These are phyloP conservation scores for Inosperma sp. DNA, from an alignment of 768 basidiomycete species.

Conservation along the genomic window DNA sequence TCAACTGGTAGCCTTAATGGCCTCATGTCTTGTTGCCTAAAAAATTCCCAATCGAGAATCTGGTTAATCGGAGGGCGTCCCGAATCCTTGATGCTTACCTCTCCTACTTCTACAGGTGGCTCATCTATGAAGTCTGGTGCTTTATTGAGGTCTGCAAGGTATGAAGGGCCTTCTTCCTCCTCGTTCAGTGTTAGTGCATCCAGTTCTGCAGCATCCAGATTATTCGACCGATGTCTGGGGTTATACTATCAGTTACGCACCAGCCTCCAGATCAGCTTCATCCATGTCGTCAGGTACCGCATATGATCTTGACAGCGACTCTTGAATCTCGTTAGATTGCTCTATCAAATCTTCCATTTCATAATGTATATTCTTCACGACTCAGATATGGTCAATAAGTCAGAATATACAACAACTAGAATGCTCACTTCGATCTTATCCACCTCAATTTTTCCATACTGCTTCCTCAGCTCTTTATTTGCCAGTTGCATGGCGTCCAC, in stretches of 20 bases:
- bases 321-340: slow-evolving; percentile 97
- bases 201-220: slow-evolving; percentile 65
- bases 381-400: neutral
- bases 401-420: neutral
- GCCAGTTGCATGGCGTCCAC: slow-evolving; percentile 94
- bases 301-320: slow-evolving; percentile 88
- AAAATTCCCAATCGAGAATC: slow-evolving; percentile 9
- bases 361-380: slow-evolving; percentile 78
- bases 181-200: slow-evolving; percentile 91
- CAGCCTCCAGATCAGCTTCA: slow-evolving; percentile 95
- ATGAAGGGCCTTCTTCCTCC: slow-evolving; percentile 87
- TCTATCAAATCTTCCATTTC: slow-evolving; percentile 98
- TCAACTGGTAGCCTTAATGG: slow-evolving; percentile 49
- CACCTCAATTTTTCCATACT: slow-evolving; percentile 95
- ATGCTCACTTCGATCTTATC: slow-evolving; percentile 92
- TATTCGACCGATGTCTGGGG: neutral
- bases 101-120: slow-evolving; percentile 63
- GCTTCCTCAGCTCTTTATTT: slow-evolving; percentile 94
- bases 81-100: too few species aligned
- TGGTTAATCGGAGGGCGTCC: too few species aligned
- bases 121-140: slow-evolving; percentile 92
- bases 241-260: slow-evolving; percentile 38
- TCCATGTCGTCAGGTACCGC: slow-evolving; percentile 97
- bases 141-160: slow-evolving; percentile 81
- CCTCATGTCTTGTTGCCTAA: slow-evolving; percentile 44